Evolutionary conservation across 371 early-diverging fungal genomes (phyloP), one percentile per base, ranked within the genome.

Genomic region (Mucor lusitanicus): DNA sequence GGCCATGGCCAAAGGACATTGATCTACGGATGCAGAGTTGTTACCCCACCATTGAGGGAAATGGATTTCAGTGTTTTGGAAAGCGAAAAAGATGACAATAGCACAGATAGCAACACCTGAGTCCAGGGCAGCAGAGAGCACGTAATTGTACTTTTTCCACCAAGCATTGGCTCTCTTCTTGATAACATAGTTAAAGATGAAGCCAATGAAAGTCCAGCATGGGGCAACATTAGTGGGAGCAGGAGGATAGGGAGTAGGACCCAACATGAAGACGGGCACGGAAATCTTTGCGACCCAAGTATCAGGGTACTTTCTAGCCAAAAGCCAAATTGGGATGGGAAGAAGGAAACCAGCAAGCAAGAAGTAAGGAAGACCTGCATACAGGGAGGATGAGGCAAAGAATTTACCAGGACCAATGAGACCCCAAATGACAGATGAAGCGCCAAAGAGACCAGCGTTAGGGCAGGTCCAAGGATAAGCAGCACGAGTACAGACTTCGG

Each of bases 131-230:
- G 91, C 90, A 6, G 90, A 88, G 4, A 91, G 71, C 6, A 90
- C 85, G 67, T 90, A 91, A 72, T 86, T 88, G 70, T 88, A 90
- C 17, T 86, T 76, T 37, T 83, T 77, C 83, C 88, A 92, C 91
- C 91, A 91, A 1, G 78, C 80, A n/a, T 70, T 61, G 19, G 75
- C 72, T 48, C 83, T 81, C 54, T 80, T 71, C 67, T 82, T 81
- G 32, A 87, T 68, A 23, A 78, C 72, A 62, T 74, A 89, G 61
- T 88, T 87, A 68, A 90, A 90, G 11, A 90, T 54, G 68, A 89
- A 87, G 33, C 88, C 88, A 7, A 87, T 69, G 6, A 76, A 62
- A 33, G 86, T 79, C 90, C 90, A 90, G 17, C 82, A 84, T 37
- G 84, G 78, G 25, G 79, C 73, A 44, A 78, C 74, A 19, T 72